phyloP scores from a whole-genome alignment of 768 basidiomycete genomes.

The Macrolepiota albuminosa region DNA sequence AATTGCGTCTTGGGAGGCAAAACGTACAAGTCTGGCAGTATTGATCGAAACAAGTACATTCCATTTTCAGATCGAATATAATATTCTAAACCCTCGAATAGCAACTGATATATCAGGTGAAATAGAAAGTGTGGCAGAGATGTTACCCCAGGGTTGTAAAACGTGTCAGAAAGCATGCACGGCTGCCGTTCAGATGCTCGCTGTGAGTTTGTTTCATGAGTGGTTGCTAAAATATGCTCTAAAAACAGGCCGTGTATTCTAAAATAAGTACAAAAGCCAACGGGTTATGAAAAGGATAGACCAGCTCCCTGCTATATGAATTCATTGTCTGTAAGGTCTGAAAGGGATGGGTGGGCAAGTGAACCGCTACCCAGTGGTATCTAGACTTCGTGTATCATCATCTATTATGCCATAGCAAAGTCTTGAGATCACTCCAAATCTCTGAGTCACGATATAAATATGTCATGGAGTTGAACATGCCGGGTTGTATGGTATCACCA shows the following conservation, averaged over 20 bases:
- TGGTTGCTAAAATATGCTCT: constrained; percentile 1
- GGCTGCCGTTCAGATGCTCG: constrained; percentile 67
- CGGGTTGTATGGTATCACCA: constrained; percentile 90
- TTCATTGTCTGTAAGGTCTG: background rate
- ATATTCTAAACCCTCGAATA: constrained; percentile 19
- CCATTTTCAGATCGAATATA: background rate
- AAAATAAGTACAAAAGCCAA: constrained; percentile 57
- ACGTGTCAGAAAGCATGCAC: constrained; percentile 55
- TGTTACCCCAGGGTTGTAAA: constrained; percentile 40
- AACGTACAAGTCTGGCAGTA: constrained; percentile 38
- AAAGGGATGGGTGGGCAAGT: background rate
- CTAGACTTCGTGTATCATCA: constrained; percentile 30
- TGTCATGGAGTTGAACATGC: constrained; percentile 94
- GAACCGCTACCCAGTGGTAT: background rate
- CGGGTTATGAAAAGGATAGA: constrained; percentile 48
- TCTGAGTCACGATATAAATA: constrained; percentile 96
- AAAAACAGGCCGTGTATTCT: constrained; percentile 2
- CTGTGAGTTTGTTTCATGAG: constrained; percentile 33
- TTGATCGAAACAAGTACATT: constrained; percentile 50
- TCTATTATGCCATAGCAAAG: constrained; percentile 89
- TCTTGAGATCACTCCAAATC: constrained; percentile 74
- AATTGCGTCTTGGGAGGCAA: constrained; percentile 44
- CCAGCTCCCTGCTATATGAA: constrained; percentile 29
- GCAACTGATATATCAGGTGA: constrained; percentile 66
- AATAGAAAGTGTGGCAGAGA: constrained; percentile 50